A percentile compares a stretch with the other conserved stretches of the same genome.
These are phyloP conservation scores for Barbatosphaeria neglecta DNA, from an alignment of 495 filamentous ascomycete species.

Conservation along the genomic window DNA sequence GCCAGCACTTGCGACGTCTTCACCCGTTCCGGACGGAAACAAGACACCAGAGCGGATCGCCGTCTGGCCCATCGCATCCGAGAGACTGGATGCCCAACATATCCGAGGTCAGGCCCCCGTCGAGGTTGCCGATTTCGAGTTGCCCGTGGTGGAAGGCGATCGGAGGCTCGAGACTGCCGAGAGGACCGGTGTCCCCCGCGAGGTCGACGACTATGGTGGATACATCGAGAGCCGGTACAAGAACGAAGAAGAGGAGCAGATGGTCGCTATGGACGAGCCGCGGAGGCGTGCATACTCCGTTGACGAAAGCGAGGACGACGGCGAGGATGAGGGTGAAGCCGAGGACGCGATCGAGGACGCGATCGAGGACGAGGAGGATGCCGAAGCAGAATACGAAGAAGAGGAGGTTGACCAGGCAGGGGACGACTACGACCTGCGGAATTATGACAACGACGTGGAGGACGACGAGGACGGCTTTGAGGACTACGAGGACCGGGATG, in stretches of 20 bases:
- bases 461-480: slow-evolving; percentile 13
- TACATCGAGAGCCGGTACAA: not conserved
- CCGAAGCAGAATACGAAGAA: slow-evolving; percentile 23
- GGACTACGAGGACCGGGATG: slow-evolving; percentile 15
- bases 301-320: slow-evolving; percentile 18
- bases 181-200: not conserved
- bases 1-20: not conserved
- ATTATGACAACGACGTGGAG: slow-evolving; percentile 17
- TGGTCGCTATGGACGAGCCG: slow-evolving; percentile 21
- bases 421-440: slow-evolving; percentile 17
- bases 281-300: slow-evolving; percentile 13
- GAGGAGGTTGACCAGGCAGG: slow-evolving; percentile 22
- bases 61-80: not conserved
- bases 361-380: slow-evolving; percentile 16
- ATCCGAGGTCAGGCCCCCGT: not conserved
- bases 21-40: not conserved
- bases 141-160: slow-evolving; percentile 3
- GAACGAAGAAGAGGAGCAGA: slow-evolving; percentile 14
- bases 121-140: slow-evolving; percentile 1
- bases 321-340: slow-evolving; percentile 27
- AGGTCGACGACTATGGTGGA: not conserved
- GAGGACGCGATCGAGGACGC: slow-evolving; percentile 21
- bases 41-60: not conserved
- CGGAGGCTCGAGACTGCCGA: not conserved
- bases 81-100: not conserved